These are phyloP conservation scores for Brachypodium distachyon DNA, from an alignment of 202 grass and related monocot species.

Conservation along the genomic window DNA sequence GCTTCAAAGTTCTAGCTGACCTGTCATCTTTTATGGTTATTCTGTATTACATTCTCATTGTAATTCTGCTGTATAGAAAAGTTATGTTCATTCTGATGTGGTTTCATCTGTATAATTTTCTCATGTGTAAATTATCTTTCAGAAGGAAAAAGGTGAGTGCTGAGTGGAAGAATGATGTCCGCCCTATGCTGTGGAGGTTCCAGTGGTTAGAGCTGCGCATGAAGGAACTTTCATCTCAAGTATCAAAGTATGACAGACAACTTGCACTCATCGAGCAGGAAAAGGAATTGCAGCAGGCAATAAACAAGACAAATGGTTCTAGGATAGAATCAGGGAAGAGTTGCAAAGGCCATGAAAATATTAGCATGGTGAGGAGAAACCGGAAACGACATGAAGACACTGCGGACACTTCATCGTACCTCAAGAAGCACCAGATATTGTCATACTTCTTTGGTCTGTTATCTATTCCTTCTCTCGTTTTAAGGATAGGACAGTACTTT, in stretches of 20 bases:
- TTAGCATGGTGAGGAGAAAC: constrained; percentile 72
- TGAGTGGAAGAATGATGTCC: constrained; percentile 68
- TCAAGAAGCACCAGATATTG: constrained; percentile 66
- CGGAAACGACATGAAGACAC: constrained; percentile 69
- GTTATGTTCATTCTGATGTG: constrained; percentile 5
- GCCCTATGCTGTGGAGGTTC: constrained; percentile 69
- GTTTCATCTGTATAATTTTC: constrained; percentile 12
- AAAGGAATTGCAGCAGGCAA: constrained; percentile 49
- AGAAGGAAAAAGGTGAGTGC: constrained; percentile 83
- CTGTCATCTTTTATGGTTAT: constrained; percentile 14
- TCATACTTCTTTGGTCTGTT: constrained; percentile 68
- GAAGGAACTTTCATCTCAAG: constrained; percentile 57
- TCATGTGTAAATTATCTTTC: constrained; percentile 17
- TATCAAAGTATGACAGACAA: constrained; percentile 76
- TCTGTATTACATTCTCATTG: neutral
- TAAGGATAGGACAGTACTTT: constrained; percentile 1
- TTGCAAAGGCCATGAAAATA: constrained; percentile 37
- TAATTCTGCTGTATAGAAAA: neutral
- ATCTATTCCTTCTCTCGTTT: constrained; percentile 14
- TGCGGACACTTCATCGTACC: constrained; percentile 51
- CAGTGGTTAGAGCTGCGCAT: constrained; percentile 87
- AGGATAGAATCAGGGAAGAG: constrained; percentile 32
- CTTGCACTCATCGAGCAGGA: constrained; percentile 61
- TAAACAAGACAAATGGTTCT: constrained; percentile 51
- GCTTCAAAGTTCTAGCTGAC: neutral